These are phyloP conservation scores for Debaryomyces fabryi DNA, from an alignment of 1,139 yeast genomes.

Conservation along the genomic window DNA sequence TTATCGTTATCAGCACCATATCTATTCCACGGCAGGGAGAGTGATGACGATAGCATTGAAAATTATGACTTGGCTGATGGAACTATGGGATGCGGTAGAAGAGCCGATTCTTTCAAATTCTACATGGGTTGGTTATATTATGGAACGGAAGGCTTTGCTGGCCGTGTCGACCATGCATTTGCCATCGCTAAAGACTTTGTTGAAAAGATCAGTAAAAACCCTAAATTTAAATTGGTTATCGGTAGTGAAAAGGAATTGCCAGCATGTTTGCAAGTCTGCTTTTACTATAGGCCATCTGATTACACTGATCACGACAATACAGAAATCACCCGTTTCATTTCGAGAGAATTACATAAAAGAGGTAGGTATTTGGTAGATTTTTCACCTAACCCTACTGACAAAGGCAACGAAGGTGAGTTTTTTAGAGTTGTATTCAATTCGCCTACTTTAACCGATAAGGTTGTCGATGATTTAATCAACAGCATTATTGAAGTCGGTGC, in stretches of 20 bases:
- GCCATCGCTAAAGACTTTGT: slow-evolving; percentile 65
- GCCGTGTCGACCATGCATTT: slow-evolving; percentile 73
- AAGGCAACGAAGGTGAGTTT: slow-evolving; percentile 67
- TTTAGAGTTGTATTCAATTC: slow-evolving; percentile 85
- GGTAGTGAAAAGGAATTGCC: slow-evolving; percentile 53
- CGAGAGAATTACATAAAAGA: slow-evolving; percentile 57
- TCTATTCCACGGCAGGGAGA: slow-evolving; percentile 67
- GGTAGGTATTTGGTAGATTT: slow-evolving; percentile 78
- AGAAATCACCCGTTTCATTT: slow-evolving; percentile 62
- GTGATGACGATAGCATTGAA: slow-evolving; percentile 46
- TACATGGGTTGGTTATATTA: slow-evolving; percentile 83
- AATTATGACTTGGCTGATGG: slow-evolving; percentile 85
- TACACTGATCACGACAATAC: slow-evolving; percentile 47
- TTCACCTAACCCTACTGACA: slow-evolving; percentile 67
- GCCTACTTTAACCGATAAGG: slow-evolving; percentile 51
- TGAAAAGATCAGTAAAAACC: slow-evolving; percentile 32
- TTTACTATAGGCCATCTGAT: slow-evolving; percentile 61
- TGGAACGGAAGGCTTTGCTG: slow-evolving; percentile 60
- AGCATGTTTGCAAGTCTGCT: slow-evolving; percentile 83
- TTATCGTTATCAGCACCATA: slow-evolving; percentile 83
- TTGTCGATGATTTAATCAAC: slow-evolving; percentile 42
- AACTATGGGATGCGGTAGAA: slow-evolving; percentile 90
- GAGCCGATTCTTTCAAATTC: slow-evolving; percentile 80
- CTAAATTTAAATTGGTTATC: slow-evolving; percentile 54
- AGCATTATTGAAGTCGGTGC: slow-evolving; percentile 34